phyloP scores from a whole-genome alignment of 495 filamentous ascomycete species.

The Neurospora hispaniola region DNA sequence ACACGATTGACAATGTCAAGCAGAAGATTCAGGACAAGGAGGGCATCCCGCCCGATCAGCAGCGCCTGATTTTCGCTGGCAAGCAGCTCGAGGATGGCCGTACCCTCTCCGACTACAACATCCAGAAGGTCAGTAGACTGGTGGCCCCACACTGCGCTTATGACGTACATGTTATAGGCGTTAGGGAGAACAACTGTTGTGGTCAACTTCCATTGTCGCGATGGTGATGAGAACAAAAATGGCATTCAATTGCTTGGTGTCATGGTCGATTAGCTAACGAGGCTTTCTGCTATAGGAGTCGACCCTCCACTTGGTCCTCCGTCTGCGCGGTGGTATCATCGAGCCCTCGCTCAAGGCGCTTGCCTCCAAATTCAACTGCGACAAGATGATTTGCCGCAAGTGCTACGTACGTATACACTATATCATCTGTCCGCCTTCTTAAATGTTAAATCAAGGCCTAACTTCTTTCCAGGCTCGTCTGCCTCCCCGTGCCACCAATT shows the following conservation, averaged over 20 bases:
- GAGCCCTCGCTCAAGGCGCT: constrained; percentile 98
- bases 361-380: constrained; percentile 98
- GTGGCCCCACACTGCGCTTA: background rate
- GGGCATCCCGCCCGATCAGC: constrained; percentile 97
- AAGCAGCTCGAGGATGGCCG: constrained; percentile 99
- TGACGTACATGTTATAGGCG: background rate
- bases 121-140: constrained; percentile 76
- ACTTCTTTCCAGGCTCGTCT: constrained; percentile 63
- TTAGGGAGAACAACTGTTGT: background rate
- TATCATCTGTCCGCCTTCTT: background rate
- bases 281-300: constrained; percentile 57
- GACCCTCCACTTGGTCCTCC: constrained; percentile 96
- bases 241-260: background rate
- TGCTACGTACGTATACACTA: constrained; percentile 66
- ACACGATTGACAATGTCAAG: constrained; percentile 99
- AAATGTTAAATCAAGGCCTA: constrained; percentile 1
- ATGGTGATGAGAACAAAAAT: background rate
- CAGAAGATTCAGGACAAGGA: constrained; percentile 99
- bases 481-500: constrained; percentile 97
- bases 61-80: constrained; percentile 98
- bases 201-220: no score
- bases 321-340: constrained; percentile 98
- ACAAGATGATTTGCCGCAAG: constrained; percentile 99
- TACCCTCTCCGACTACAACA: constrained; percentile 98
- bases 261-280: constrained; percentile 4